Evolutionary conservation across 2,329 filamentous ascomycete species (phyloP), one percentile per base, ranked within the genome.

Genomic region (Ceratocystis diversiconidia): DNA sequence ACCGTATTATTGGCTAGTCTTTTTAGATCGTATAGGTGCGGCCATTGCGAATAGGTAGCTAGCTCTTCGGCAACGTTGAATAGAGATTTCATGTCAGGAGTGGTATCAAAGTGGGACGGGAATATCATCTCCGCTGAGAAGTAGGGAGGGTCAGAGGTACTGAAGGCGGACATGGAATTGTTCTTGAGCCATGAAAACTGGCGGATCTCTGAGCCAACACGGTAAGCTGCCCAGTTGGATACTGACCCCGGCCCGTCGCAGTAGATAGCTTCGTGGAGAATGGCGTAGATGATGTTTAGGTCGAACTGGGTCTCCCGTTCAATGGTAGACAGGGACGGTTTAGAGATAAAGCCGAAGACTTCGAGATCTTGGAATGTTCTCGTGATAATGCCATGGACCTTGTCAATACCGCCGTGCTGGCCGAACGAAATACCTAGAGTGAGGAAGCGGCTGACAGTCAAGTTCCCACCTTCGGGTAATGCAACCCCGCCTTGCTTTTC

Each of bases 101-200:
- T 92, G 17, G 86, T 86, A 46, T 91, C 84, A 70, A 96, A 92
- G 80, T 92, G 88, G 74, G 89, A 87, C 0, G 88, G 87, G 73
- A 85, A 96, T 62, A 96, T 83, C 90, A 96, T 96, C 76, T 97
- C 92, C 67, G 92, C 91, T 0, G 89, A 90, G 76, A 96, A 95
- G 74, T 82, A 88, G 25, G 94, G 77, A 0, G 86, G 85, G 1
- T 76, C 72, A 5, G 77, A 73, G 0, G 73, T 73, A 7, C 69
- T 69, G 19, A 68, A 67, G 1, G 70, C 69, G 3, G 70, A 68
- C 36, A 70, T 69, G 44, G 68, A 71, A 10, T 69, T 76, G 1
- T 73, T 70, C 67, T 74, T 72, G 7, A 84, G 76, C 84, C 84
- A 86, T 43, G 74, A 70, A 69, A 80, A 86, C 36, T 76, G 70